These are phyloP conservation scores for Nakazawaea wyomingensis DNA, from an alignment of 805 yeast species.

Conservation along the genomic window DNA sequence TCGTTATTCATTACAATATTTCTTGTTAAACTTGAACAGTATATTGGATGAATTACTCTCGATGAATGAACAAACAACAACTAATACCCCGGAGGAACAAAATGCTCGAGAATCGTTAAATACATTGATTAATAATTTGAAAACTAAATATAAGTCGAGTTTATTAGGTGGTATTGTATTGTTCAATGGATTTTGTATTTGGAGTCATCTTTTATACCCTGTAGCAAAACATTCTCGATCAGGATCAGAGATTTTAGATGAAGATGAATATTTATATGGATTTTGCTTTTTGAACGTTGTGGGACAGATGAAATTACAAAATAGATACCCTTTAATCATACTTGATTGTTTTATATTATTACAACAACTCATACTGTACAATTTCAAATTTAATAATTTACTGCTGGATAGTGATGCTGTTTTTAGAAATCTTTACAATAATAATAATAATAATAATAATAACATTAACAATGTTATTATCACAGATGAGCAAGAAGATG, in stretches of 20 bases:
- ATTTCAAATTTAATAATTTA: constrained; percentile 12
- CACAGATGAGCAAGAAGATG: background rate
- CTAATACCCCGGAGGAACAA: background rate
- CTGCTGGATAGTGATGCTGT: background rate
- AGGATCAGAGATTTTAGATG: too few species aligned
- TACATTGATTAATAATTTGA: constrained; percentile 14
- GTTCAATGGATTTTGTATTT: constrained; percentile 10
- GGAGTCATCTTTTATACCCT: constrained; percentile 8
- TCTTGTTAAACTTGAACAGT: constrained; percentile 16
- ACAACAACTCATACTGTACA: constrained; percentile 18
- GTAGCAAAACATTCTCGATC: too few species aligned
- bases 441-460: background rate
- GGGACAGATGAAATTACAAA: constrained; percentile 20
- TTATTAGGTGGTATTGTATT: constrained; percentile 4
- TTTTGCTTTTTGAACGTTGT: constrained; percentile 22
- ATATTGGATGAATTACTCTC: constrained; percentile 11
- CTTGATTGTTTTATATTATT: constrained; percentile 18
- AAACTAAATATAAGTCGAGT: constrained; percentile 14
- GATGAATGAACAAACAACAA: constrained; percentile 17
- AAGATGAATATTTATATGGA: constrained; percentile 16
- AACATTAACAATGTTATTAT: background rate
- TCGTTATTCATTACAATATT: constrained; percentile 17
- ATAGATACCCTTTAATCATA: constrained; percentile 12
- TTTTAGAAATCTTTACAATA: background rate
- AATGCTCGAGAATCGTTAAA: constrained; percentile 15